phyloP scores from a whole-genome alignment of 192 early-diverging fungal genomes.

The Gamsiella multidivaricata region DNA sequence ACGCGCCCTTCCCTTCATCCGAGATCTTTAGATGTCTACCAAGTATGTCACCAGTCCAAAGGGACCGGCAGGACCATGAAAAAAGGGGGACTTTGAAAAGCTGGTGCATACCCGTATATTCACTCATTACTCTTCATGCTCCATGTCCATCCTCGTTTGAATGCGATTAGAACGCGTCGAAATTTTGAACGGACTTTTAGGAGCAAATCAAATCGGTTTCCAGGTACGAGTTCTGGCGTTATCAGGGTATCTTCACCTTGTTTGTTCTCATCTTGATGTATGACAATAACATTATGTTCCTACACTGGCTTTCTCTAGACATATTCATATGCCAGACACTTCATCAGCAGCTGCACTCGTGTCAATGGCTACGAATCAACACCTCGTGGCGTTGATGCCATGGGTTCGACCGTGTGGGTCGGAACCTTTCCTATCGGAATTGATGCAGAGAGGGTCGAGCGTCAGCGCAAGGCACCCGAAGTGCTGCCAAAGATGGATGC shows the following conservation, averaged over 20 bases:
- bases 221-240: slow-evolving; percentile 62
- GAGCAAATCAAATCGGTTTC: slow-evolving; percentile 92
- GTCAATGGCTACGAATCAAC: slow-evolving; percentile 93
- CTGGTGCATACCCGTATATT: no score
- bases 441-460: slow-evolving; percentile 79
- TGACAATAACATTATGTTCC: not conserved
- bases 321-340: slow-evolving; percentile 94
- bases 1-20: slow-evolving; percentile 95
- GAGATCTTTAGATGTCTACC: slow-evolving; percentile 96
- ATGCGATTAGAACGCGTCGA: slow-evolving; percentile 74
- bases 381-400: slow-evolving; percentile 91
- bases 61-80: not conserved
- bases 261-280: not conserved
- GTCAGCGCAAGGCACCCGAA: slow-evolving; percentile 65
- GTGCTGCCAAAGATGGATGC: slow-evolving; percentile 84
- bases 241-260: not conserved
- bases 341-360: slow-evolving; percentile 91
- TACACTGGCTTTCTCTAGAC: slow-evolving; percentile 64
- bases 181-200: slow-evolving; percentile 88
- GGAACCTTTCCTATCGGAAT: slow-evolving; percentile 98
- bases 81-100: not conserved
- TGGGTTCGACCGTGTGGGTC: slow-evolving; percentile 81
- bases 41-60: slow-evolving; percentile 53
- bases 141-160: not conserved
- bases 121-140: no score